Percentiles rank a stretch among this genome's conserved stretches.
Evolutionary conservation across 1,284 basidiomycete genomes (phyloP).

Genomic region (Leucoagaricus sp.): DNA sequence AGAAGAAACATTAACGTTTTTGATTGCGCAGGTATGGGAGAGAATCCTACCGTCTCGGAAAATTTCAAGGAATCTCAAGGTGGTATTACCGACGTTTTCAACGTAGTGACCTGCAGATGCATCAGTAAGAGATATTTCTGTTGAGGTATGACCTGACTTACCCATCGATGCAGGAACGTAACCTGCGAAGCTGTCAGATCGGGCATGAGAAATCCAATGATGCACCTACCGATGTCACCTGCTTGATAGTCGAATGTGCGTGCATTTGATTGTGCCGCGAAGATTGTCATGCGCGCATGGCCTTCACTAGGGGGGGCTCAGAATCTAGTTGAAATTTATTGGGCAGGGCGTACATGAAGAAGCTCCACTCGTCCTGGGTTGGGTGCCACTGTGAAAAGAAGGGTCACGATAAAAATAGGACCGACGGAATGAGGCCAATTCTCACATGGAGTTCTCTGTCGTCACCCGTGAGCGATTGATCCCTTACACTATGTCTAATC

Average conservation of each 20-base stretch:
- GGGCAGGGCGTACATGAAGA: constrained; percentile 42
- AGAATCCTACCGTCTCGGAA: constrained; percentile 51
- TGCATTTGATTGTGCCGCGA: constrained; percentile 61
- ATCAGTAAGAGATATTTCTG: neutral
- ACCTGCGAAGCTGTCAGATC: constrained; percentile 29
- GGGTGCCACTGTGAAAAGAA: constrained; percentile 64
- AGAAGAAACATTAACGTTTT: neutral
- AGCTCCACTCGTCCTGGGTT: constrained; percentile 69
- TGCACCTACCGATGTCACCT: constrained; percentile 58
- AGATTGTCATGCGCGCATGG: constrained; percentile 60
- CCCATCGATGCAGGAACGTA: constrained; percentile 62
- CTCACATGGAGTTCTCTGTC: constrained; percentile 46
- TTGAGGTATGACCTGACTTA: constrained; percentile 20
- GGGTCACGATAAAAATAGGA: neutral
- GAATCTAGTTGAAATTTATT: neutral
- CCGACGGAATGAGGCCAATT: neutral
- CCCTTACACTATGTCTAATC: constrained; percentile 10
- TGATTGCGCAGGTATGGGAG: no score
- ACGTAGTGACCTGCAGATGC: constrained; percentile 56
- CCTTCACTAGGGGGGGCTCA: constrained; percentile 46
- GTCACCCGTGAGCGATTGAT: neutral
- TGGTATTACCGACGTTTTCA: constrained; percentile 70
- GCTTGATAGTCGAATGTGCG: constrained; percentile 69
- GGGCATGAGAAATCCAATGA: constrained; percentile 1
- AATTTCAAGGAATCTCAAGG: constrained; percentile 64